Evolutionary conservation across 1,284 basidiomycete species (phyloP).

Genomic region (Ceratobasidium papillatum): DNA sequence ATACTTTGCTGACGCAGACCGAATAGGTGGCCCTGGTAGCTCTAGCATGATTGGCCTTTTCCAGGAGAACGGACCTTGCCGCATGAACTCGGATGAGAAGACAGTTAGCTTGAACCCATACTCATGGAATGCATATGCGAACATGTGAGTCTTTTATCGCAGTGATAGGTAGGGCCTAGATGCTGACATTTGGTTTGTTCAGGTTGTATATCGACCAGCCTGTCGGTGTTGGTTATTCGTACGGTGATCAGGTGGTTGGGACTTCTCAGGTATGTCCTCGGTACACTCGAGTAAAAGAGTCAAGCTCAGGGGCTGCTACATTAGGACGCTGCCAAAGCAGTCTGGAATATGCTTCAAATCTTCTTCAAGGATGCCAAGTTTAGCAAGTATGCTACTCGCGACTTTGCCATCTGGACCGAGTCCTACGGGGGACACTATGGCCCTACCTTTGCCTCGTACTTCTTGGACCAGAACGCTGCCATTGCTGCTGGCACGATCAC

Average conservation of each 20-base stretch:
- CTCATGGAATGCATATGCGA: constrained; percentile 76
- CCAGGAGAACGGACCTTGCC: constrained; percentile 69
- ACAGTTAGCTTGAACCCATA: constrained; percentile 63
- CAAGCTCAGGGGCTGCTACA: background rate
- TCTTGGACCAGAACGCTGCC: constrained; percentile 67
- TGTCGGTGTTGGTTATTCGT: constrained; percentile 72
- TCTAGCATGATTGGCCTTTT: constrained; percentile 48
- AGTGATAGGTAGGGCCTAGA: background rate
- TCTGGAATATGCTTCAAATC: constrained; percentile 67
- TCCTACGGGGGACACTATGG: constrained; percentile 69
- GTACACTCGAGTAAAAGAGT: background rate
- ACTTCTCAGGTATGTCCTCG: constrained; percentile 21
- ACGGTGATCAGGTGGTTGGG: constrained; percentile 60
- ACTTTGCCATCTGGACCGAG: constrained; percentile 71
- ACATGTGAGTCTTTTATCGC: constrained; percentile 59
- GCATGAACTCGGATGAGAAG: constrained; percentile 62
- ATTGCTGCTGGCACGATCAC: constrained; percentile 58
- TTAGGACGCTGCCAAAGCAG: constrained; percentile 47
- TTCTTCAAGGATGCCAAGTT: constrained; percentile 69
- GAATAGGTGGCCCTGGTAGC: constrained; percentile 39
- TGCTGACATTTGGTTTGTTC: background rate
- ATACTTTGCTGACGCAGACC: background rate
- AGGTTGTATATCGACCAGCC: constrained; percentile 82
- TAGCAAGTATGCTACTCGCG: constrained; percentile 59
- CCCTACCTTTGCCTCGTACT: constrained; percentile 64